These are phyloP conservation scores for Xylaria scruposa DNA, from an alignment of 495 filamentous ascomycete species.

Conservation along the genomic window DNA sequence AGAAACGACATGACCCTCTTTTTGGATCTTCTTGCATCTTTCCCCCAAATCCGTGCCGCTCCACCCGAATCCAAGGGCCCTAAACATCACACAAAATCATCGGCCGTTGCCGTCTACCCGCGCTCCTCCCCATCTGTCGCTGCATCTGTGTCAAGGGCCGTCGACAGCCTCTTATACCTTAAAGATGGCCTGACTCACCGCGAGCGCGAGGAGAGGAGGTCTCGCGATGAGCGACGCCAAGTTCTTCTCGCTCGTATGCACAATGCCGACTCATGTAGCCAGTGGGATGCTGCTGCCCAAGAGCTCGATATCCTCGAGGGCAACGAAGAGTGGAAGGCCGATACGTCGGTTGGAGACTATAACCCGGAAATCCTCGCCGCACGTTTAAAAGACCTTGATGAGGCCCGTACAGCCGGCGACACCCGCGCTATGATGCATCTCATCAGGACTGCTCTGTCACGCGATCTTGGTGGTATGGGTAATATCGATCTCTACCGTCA, in stretches of 20 bases:
- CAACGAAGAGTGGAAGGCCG: constrained; percentile 81
- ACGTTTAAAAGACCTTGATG: constrained; percentile 74
- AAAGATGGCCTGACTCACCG: constrained; percentile 62
- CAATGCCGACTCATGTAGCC: constrained; percentile 64
- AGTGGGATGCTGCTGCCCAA: constrained; percentile 73
- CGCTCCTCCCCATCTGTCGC: constrained; percentile 10
- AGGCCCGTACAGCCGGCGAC: constrained; percentile 77
- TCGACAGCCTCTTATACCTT: constrained; percentile 37
- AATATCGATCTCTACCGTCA: constrained; percentile 83
- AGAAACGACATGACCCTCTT: constrained; percentile 38
- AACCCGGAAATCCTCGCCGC: constrained; percentile 69
- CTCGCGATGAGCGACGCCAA: constrained; percentile 65
- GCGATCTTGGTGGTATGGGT: constrained; percentile 85
- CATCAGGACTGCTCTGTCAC: constrained; percentile 79
- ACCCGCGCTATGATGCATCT: constrained; percentile 75
- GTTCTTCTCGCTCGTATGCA: constrained; percentile 68
- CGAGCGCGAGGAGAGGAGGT: constrained; percentile 57
- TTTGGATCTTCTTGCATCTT: constrained; percentile 29
- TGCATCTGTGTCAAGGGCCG: constrained; percentile 26
- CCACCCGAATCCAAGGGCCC: background rate
- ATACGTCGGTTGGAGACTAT: constrained; percentile 64
- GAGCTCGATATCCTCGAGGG: constrained; percentile 83
- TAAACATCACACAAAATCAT: background rate
- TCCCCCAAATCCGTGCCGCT: constrained; percentile 27
- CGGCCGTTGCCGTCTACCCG: background rate